Percentiles rank a stretch among this genome's conserved stretches.
Conservation (phyloP, 345 rosid species). For the Toxicodendron radicans region DNA sequence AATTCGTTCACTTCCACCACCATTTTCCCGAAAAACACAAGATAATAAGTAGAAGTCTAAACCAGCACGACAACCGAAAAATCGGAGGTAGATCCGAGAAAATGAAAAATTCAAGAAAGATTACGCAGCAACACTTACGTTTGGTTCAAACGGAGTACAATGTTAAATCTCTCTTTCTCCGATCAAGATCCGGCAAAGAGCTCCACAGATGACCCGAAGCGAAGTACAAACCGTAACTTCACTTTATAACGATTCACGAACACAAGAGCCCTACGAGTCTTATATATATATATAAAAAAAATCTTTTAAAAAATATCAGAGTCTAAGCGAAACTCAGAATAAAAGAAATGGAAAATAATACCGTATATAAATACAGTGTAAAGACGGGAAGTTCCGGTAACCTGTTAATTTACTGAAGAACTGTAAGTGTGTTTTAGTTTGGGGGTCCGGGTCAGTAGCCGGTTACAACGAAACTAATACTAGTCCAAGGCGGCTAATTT, state of each 20-base stretch:
- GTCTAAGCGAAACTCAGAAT: not conserved
- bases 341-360: not conserved
- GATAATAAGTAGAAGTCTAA: not conserved
- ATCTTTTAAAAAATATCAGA: not conserved
- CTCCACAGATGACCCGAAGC: slow-evolving; percentile 29
- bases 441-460: slow-evolving; percentile 34
- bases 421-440: not conserved
- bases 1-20: not conserved
- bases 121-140: slow-evolving; percentile 19
- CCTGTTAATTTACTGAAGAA: slow-evolving; percentile 4
- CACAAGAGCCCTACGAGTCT: not conserved
- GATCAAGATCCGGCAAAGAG: slow-evolving; percentile 5
- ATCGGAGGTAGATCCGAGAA: not conserved
- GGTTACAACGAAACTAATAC: not conserved
- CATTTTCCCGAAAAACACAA: slow-evolving; percentile 7
- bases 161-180: not conserved
- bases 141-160: slow-evolving; percentile 6
- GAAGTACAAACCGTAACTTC: slow-evolving; percentile 33
- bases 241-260: slow-evolving; percentile 16
- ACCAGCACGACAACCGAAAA: slow-evolving; percentile 22
- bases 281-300: slow-evolving; percentile 10
- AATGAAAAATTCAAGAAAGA: not conserved
- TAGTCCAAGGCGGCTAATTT: slow-evolving; percentile 27
- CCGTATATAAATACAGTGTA: not conserved
- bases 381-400: slow-evolving; percentile 25